Percentiles rank a stretch among this genome's conserved stretches.
Evolutionary conservation across 2,329 filamentous ascomycete species (phyloP).

Genomic region (Blastomyces gilchristii): DNA sequence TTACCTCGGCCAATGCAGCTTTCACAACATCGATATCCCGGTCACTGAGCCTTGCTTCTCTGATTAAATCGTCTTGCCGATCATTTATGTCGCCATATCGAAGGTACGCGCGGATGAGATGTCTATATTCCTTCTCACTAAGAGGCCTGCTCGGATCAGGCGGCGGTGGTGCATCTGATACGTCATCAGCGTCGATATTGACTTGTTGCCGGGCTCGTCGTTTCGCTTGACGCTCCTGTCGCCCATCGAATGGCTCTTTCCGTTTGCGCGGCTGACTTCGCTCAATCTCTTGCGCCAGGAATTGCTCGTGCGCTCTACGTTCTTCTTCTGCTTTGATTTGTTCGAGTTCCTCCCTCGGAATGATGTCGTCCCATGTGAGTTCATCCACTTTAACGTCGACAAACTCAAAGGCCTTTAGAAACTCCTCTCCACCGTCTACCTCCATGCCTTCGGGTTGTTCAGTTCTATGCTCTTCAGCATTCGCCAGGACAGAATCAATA

Average conservation of each 20-base stretch:
- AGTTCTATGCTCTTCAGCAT: conserved; percentile 93
- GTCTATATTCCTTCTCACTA: conserved; percentile 83
- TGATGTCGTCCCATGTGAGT: conserved; percentile 96
- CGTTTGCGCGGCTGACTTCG: conserved; percentile 72
- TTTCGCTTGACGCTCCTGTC: conserved; percentile 58
- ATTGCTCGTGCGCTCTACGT: conserved; percentile 69
- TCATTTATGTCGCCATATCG: conserved; percentile 86
- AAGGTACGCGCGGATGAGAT: conserved; percentile 82
- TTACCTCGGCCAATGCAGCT: conserved; percentile 64
- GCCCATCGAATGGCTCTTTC: conserved; percentile 52
- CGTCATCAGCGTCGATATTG: conserved; percentile 57
- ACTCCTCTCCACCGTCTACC: conserved; percentile 92
- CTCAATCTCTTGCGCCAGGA: conserved; percentile 70
- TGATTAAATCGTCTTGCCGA: conserved; percentile 73
- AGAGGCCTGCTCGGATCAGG: conserved; percentile 79
- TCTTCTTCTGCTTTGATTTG: conserved; percentile 84
- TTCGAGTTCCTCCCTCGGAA: conserved; percentile 84
- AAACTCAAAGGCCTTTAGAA: conserved; percentile 79
- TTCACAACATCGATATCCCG: conserved; percentile 74
- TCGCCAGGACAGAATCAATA: conserved; percentile 92
- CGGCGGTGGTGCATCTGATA: conserved; percentile 53
- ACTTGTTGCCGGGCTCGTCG: conserved; percentile 58
- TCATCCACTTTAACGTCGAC: conserved; percentile 93
- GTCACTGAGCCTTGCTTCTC: conserved; percentile 72
- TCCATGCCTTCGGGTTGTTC: conserved; percentile 91